Evolutionary conservation across 768 basidiomycete species (phyloP), one percentile per base, ranked within the genome.

Genomic region (Phanerodontia chrysosporium): DNA sequence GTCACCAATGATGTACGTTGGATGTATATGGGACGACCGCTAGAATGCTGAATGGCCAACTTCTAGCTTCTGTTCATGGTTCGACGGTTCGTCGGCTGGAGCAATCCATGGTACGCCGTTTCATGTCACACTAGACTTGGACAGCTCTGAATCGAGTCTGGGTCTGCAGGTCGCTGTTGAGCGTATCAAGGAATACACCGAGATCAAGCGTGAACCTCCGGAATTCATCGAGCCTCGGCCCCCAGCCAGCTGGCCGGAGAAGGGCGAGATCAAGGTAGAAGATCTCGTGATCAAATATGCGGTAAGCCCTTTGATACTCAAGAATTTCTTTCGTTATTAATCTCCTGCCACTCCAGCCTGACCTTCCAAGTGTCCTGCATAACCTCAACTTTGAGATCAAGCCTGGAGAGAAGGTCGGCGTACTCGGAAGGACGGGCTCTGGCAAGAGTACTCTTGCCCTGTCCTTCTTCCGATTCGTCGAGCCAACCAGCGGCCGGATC

Each of bases 181-280:
- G 70, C 87, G 95, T 53, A 83, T 96, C 70, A 94, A 94, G 69
- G 95, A 96, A 74, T 95, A 89, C 69, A 89, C 92, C 3, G 90
- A 93, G 63, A 73, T 95, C 28, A 70, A 76, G 44, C 81, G 81
- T 27, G 95, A 98, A 75, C 80, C 87, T 9, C 78, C 92, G 1
- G 95, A 98, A 69, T 91, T 88, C 66, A 70, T 91, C 45, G 92
- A 97, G 59, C 92, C 92, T 3, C 77, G 92, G n/a, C 94, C 95
- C 4, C 78, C 85, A 0, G 74, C 81, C 5, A 77, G 83, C 30
- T 97, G 95, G 95, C 95, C 95, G 2, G 76, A 83, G 4, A 74
- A 72, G 6, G 90, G 90, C 35, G 75, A 80, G 59, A 80, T 95
- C 64, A 78, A 79, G 63, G 89, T 89, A 66, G 82, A 93, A 66